Conservation (phyloP, 192 early-diverging fungal genomes). For the Coemansia sp. region DNA sequence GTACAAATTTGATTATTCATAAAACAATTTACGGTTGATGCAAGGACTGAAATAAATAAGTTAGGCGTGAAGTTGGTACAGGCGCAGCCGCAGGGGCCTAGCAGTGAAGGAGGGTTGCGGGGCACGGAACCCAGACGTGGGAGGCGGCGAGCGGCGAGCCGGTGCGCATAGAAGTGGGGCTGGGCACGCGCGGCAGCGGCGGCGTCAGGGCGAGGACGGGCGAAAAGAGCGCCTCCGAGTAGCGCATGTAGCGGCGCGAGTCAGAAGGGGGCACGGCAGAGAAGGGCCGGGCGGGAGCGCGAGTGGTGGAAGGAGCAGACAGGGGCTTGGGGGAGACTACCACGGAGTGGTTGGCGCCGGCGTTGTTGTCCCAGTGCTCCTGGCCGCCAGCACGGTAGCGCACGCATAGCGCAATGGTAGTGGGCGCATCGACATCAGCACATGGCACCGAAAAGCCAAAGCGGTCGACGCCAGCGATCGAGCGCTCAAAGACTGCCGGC, state of each 20-base stretch:
- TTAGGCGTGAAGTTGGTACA: background rate
- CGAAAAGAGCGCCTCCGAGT: slow-evolving; percentile 38
- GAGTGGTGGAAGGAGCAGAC: background rate
- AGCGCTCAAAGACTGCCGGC: slow-evolving; percentile 60
- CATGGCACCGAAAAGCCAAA: slow-evolving; percentile 63
- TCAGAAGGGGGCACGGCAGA: slow-evolving; percentile 7
- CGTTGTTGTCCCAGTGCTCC: slow-evolving; percentile 94
- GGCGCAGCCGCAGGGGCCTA: slow-evolving; percentile 6
- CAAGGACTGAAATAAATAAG: background rate
- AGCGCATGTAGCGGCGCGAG: slow-evolving; percentile 42
- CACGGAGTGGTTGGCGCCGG: slow-evolving; percentile 75
- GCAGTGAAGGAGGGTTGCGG: slow-evolving; percentile 32
- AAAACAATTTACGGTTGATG: background rate
- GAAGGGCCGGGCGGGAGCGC: background rate
- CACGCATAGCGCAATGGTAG: slow-evolving; percentile 58
- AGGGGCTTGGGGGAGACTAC: slow-evolving; percentile 3
- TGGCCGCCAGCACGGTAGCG: slow-evolving; percentile 65
- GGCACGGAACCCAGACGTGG: slow-evolving; percentile 15
- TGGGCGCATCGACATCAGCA: background rate
- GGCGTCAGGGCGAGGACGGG: background rate
- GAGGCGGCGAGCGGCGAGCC: slow-evolving; percentile 27
- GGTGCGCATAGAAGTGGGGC: slow-evolving; percentile 27
- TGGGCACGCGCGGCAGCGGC: slow-evolving; percentile 11
- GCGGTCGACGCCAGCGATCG: slow-evolving; percentile 57
- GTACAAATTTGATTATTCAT: background rate